phyloP scores from a whole-genome alignment of 2,329 filamentous ascomycete genomes.

The Lasiodiplodia hormozganensis region DNA sequence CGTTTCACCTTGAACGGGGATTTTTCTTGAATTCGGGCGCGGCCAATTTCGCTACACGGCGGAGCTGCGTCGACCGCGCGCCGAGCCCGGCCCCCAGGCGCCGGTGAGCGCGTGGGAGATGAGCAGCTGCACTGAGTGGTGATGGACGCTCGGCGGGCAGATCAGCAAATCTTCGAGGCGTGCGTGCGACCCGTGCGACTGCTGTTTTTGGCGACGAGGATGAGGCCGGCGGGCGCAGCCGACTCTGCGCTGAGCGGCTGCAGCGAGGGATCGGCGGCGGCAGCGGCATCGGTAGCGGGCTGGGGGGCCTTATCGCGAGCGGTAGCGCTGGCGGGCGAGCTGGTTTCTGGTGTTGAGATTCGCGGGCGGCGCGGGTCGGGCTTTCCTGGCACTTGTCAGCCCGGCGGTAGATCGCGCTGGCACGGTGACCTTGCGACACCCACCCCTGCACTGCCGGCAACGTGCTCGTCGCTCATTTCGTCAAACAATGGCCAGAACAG shows the following conservation, averaged over 20 bases:
- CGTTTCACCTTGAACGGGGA: slow-evolving; percentile 25
- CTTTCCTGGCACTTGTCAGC: background rate
- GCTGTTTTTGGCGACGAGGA: background rate
- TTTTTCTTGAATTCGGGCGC: slow-evolving; percentile 16
- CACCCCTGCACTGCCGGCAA: background rate
- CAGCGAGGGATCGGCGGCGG: background rate
- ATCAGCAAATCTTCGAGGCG: slow-evolving; percentile 18
- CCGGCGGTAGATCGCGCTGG: slow-evolving; percentile 12
- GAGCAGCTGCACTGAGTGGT: slow-evolving; percentile 2
- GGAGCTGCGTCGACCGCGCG: slow-evolving; percentile 14
- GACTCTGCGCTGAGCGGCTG: background rate
- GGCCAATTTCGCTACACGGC: slow-evolving; percentile 18
- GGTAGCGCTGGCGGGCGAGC: background rate
- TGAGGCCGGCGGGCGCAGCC: background rate
- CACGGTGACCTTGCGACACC: slow-evolving; percentile 6
- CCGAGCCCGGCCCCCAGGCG: background rate
- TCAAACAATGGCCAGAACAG: slow-evolving; percentile 14
- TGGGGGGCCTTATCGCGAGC: background rate
- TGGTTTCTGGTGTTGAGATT: background rate
- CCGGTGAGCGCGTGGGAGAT: slow-evolving; percentile 19
- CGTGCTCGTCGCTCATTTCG: slow-evolving; percentile 14
- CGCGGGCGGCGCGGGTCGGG: slow-evolving; percentile 2
- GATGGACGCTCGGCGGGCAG: slow-evolving; percentile 8
- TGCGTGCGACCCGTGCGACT: background rate
- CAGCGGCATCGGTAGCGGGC: slow-evolving; percentile 4